Evolutionary conservation across 2,329 filamentous ascomycete species (phyloP).

Genomic region (Talaromyces funiculosus): DNA sequence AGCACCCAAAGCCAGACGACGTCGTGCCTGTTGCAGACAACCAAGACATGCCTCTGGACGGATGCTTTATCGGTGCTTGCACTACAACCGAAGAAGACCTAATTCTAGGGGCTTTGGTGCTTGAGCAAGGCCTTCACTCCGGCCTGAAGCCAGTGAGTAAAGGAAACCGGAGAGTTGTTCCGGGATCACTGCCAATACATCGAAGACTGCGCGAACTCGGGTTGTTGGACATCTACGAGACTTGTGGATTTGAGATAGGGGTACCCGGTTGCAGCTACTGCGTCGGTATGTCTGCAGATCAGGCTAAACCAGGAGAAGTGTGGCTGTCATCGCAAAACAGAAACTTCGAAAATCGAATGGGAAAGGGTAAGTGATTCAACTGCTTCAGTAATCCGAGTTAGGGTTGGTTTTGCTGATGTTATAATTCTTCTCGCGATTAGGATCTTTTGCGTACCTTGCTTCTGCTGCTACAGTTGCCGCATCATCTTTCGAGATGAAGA

Average conservation of each 20-base stretch:
- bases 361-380: slow-evolving; percentile 26
- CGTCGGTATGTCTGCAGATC: slow-evolving; percentile 40
- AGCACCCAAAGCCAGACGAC: slow-evolving; percentile 41
- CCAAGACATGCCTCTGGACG: slow-evolving; percentile 32
- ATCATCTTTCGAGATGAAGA: slow-evolving; percentile 42
- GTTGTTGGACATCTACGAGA: slow-evolving; percentile 35
- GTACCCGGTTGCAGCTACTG: slow-evolving; percentile 44
- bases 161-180: slow-evolving; percentile 39
- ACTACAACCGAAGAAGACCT: slow-evolving; percentile 45
- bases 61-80: slow-evolving; percentile 45
- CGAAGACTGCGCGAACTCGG: slow-evolving; percentile 31
- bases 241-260: slow-evolving; percentile 40
- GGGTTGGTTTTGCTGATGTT: neutral
- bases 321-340: slow-evolving; percentile 46
- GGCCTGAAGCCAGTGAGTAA: slow-evolving; percentile 25
- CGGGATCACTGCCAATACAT: slow-evolving; percentile 38
- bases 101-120: slow-evolving; percentile 38
- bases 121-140: slow-evolving; percentile 33
- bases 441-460: slow-evolving; percentile 41
- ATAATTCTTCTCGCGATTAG: slow-evolving; percentile 17
- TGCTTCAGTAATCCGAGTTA: neutral
- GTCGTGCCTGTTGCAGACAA: slow-evolving; percentile 38
- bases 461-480: slow-evolving; percentile 46
- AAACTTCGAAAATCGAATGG: slow-evolving; percentile 46
- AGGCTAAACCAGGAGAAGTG: slow-evolving; percentile 37